phyloP scores from a whole-genome alignment of 176 grass and related monocot genomes.

The Rhynchospora pubera region DNA sequence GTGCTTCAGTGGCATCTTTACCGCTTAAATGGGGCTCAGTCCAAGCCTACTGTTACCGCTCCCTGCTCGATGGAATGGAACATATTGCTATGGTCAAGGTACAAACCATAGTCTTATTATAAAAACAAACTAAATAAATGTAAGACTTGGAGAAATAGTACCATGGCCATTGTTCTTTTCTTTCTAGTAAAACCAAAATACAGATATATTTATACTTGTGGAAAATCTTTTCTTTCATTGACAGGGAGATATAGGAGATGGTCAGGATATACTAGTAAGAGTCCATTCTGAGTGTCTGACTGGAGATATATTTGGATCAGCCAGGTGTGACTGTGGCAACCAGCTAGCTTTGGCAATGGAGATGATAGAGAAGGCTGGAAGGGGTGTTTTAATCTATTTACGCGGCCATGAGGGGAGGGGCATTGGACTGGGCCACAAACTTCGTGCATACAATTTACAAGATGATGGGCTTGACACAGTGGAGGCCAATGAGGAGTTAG shows the following conservation, averaged over 20 bases:
- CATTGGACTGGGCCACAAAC: conserved; percentile 90
- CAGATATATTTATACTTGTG: conserved; percentile 9
- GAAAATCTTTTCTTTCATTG: conserved; percentile 4
- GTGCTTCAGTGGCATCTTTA: conserved; percentile 66
- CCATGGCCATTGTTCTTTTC: neutral
- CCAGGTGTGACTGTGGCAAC: conserved; percentile 74
- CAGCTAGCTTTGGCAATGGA: conserved; percentile 74
- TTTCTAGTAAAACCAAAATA: neutral
- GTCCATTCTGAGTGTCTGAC: conserved; percentile 89
- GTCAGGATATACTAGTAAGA: conserved; percentile 77
- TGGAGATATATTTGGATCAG: conserved; percentile 92
- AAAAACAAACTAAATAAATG: neutral
- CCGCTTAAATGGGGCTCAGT: conserved; percentile 72
- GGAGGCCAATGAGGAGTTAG: conserved; percentile 90
- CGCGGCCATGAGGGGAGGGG: conserved; percentile 92
- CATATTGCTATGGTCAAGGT: conserved; percentile 99
- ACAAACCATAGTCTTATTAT: conserved; percentile 17
- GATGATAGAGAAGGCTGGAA: conserved; percentile 77
- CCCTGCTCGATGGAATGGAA: conserved; percentile 92
- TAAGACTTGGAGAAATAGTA: conserved; percentile 2
- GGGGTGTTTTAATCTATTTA: conserved; percentile 82
- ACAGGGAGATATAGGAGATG: conserved; percentile 96
- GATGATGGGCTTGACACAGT: conserved; percentile 85
- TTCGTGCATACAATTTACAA: conserved; percentile 80
- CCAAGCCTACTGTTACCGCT: conserved; percentile 63